Evolutionary conservation across 225 moss, liverwort and hornwort genomes (phyloP).

Genomic region (Thuidium tamariscinum): DNA sequence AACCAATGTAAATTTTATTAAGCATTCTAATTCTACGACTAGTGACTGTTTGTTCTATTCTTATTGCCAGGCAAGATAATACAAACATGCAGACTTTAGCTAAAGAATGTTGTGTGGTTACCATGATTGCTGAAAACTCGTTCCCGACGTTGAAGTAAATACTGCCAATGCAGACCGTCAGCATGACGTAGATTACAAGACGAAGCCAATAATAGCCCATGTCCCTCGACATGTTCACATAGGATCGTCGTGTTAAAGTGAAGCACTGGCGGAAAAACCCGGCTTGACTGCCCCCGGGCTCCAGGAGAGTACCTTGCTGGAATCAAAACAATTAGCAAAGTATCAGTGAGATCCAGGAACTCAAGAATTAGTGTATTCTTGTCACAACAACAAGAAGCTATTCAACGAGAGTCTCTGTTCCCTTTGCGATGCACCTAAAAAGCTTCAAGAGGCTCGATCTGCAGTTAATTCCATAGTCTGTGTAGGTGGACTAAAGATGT

Average conservation of each 20-base stretch:
- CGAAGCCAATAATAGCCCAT: conserved; percentile 98
- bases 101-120: neutral
- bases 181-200: conserved; percentile 67
- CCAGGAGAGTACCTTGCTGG: conserved; percentile 70
- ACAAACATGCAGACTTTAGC: neutral
- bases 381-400: no score
- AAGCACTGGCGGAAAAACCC: conserved; percentile 60
- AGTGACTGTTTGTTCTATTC: neutral
- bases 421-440: neutral
- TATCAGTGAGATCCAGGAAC: neutral
- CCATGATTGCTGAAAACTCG: conserved; percentile 78
- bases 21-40: neutral
- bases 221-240: conserved; percentile 86
- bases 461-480: neutral
- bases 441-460: neutral
- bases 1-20: neutral
- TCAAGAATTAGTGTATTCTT: neutral
- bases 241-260: conserved; percentile 66
- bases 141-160: conserved; percentile 74
- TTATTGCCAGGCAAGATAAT: neutral
- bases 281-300: conserved; percentile 70
- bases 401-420: neutral
- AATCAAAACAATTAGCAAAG: neutral
- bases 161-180: conserved; percentile 74
- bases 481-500: neutral